These are phyloP conservation scores for Sporothrix phasma DNA, from an alignment of 2,329 filamentous ascomycete genomes.

Conservation along the genomic window DNA sequence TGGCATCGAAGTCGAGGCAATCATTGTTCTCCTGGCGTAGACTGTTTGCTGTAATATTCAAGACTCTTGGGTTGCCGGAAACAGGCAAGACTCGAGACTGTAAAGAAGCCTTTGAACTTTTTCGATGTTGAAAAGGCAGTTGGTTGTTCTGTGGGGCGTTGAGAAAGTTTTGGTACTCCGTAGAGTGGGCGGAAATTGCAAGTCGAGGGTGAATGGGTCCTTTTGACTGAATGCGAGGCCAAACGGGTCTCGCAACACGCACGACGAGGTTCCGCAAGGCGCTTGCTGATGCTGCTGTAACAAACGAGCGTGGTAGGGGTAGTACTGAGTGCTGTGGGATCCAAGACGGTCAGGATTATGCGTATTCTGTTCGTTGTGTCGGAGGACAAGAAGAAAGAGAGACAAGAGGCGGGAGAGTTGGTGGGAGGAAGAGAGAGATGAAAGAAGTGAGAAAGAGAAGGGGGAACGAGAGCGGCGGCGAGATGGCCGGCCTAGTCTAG, in stretches of 20 bases:
- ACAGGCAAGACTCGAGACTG: not conserved
- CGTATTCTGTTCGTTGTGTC: not conserved
- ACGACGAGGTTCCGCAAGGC: constrained; percentile 11
- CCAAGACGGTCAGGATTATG: constrained; percentile 4
- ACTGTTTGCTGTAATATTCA: not conserved
- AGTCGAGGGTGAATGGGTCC: constrained; percentile 24
- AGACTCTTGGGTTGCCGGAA: not conserved
- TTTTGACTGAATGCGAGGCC: constrained; percentile 16
- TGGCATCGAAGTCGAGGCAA: constrained; percentile 15
- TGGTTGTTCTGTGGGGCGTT: constrained; percentile 17
- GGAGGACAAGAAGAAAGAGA: not conserved
- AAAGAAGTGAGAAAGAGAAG: not conserved
- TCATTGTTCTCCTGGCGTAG: constrained; percentile 9
- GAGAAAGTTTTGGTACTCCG: constrained; percentile 11
- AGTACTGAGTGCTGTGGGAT: not conserved
- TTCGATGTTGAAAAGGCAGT: not conserved
- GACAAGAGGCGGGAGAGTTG: not conserved
- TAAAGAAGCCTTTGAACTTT: not conserved
- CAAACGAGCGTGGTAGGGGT: constrained; percentile 2
- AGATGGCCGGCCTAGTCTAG: constrained; percentile 5
- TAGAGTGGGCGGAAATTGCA: constrained; percentile 25
- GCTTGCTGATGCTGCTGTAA: constrained; percentile 17
- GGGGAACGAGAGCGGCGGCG: not conserved
- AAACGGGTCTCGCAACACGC: not conserved
- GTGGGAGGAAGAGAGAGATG: not conserved